phyloP scores from a whole-genome alignment of 2,329 filamentous ascomycete species.

The Tolypocladium ophioglossoides region DNA sequence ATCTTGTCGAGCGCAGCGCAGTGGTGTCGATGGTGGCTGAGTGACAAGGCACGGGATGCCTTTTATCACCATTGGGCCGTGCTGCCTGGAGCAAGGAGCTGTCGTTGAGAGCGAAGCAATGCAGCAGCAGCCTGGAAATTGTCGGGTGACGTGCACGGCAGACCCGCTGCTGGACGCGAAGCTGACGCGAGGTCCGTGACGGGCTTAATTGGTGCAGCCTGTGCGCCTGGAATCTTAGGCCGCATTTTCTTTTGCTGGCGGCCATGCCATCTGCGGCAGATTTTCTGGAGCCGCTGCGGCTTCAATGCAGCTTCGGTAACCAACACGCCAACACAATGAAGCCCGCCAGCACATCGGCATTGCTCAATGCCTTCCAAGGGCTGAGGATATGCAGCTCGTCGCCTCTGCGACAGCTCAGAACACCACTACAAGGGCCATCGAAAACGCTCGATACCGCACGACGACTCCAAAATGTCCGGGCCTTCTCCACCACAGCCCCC shows the following conservation, averaged over 20 bases:
- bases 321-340: slow-evolving; percentile 30
- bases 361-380: slow-evolving; percentile 40
- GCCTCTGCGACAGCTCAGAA: slow-evolving; percentile 26
- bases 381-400: slow-evolving; percentile 33
- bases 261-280: slow-evolving; percentile 10
- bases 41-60: slow-evolving; percentile 2
- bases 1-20: slow-evolving; percentile 32
- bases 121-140: slow-evolving; percentile 17
- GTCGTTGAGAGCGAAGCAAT: slow-evolving; percentile 4
- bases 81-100: slow-evolving; percentile 9
- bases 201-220: slow-evolving; percentile 17
- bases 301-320: slow-evolving; percentile 7
- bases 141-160: slow-evolving; percentile 22
- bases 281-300: slow-evolving; percentile 22
- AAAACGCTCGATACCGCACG: slow-evolving; percentile 17
- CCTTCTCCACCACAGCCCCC: slow-evolving; percentile 61
- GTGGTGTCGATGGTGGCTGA: neutral
- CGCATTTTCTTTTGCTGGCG: slow-evolving; percentile 2
- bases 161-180: slow-evolving; percentile 26
- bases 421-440: slow-evolving; percentile 18
- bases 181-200: slow-evolving; percentile 34
- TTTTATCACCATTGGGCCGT: slow-evolving; percentile 12
- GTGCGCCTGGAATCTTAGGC: slow-evolving; percentile 15
- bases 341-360: slow-evolving; percentile 29
- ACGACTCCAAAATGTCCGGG: slow-evolving; percentile 39